Evolutionary conservation across 75 land plant species (phyloP), one percentile per base, ranked within the genome.

Genomic region (Sequoiadendron giganteum): DNA sequence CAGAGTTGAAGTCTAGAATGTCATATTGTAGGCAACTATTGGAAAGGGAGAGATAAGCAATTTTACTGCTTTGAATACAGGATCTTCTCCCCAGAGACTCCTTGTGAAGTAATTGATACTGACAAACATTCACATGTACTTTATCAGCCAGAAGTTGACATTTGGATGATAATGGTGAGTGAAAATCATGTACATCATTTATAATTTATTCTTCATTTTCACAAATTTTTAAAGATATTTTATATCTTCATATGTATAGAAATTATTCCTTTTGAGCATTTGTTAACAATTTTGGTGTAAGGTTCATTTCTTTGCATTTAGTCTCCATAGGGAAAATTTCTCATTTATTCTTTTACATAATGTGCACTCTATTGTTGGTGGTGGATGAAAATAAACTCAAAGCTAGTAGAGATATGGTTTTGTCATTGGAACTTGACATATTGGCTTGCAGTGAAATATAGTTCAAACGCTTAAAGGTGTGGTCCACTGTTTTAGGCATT

Each of bases 111-210:
- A 39, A 97, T 98, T 85, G 96, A 98, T 86, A 95, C 96, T 14
- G 99, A 95, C 85, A 93, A 83, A 84, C 95, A 94, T 54, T 92
- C 95, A 73, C 97, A 98, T 93, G 93, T 97, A 43, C 95, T 98
- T 73, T 92, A 91, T 90, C 90, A 97, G 86, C 96, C 99, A 85
- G 99, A 98, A 81, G 93, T 95, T 65, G 99, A 97, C 87, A 95
- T 98, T 36, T 98, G 99, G 99, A 96, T 98, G 95, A 95, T 98
- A 13, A 91, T 98, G 99, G 99, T 97, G 86, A 75, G 96, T 49
- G 38, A 49, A 87, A 45, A 21, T 65, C 18, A 19, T 52, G 47
- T 7, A 86, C 43, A 75, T 38, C 21, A 80, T 28, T 38, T 85
- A 11, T 52, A 52, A 11, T 52, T 52, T 52, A 19, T 55, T 52